Evolutionary conservation across 2,329 filamentous ascomycete genomes (phyloP).

Genomic region (Fusarium guadeloupense): DNA sequence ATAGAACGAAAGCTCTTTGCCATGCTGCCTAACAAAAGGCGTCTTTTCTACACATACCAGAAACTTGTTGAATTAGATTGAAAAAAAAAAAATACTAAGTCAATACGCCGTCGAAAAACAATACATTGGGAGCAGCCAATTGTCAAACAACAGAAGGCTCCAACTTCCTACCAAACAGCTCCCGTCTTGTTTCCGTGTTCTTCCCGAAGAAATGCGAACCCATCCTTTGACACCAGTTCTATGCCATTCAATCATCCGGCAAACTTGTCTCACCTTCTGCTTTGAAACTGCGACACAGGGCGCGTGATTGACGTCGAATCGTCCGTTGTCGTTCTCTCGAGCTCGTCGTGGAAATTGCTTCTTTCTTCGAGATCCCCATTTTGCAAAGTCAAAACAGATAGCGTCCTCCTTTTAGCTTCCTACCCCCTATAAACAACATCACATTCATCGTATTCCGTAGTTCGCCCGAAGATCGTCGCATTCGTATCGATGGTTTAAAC

Average conservation of each 20-base stretch:
- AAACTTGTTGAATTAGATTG: constrained; percentile 29
- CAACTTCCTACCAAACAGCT: constrained; percentile 35
- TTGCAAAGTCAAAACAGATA: constrained; percentile 19
- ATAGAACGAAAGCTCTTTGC: not conserved
- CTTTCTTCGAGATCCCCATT: constrained; percentile 1
- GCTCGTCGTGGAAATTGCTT: not conserved
- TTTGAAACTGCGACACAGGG: constrained; percentile 14
- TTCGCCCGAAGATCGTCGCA: constrained; percentile 25
- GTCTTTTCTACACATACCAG: constrained; percentile 2
- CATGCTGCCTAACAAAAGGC: not conserved
- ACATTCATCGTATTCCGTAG: constrained; percentile 11
- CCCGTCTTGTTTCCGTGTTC: constrained; percentile 37
- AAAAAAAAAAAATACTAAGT: constrained; percentile 36
- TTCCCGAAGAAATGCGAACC: constrained; percentile 44
- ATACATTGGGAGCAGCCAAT: constrained; percentile 32
- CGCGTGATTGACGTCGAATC: not conserved
- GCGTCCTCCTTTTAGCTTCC: constrained; percentile 37
- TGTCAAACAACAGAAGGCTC: constrained; percentile 27
- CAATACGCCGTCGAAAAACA: constrained; percentile 41
- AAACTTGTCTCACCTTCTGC: constrained; percentile 8
- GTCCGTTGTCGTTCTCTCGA: constrained; percentile 9
- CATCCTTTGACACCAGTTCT: constrained; percentile 46
- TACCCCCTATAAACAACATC: constrained; percentile 12
- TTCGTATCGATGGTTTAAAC: constrained; percentile 44
- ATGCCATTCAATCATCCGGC: constrained; percentile 38